Evolutionary conservation across 768 basidiomycete species (phyloP).

Genomic region (Peribolospora kevripleyi): DNA sequence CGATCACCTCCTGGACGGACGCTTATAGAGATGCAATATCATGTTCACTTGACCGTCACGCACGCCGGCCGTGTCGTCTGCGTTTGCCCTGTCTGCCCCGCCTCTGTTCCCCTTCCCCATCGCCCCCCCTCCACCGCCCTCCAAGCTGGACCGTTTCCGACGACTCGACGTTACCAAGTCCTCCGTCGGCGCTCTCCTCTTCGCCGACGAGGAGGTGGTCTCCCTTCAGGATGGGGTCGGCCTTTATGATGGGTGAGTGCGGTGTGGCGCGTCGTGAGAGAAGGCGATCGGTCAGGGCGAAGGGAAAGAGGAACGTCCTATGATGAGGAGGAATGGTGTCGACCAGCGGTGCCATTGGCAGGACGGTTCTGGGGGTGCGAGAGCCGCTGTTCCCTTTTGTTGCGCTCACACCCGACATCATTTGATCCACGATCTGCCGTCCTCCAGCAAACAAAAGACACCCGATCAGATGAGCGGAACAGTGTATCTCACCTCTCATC

Average conservation of each 20-base stretch:
- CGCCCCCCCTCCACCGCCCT: neutral
- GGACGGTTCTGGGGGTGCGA: neutral
- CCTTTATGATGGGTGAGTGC: conserved; percentile 66
- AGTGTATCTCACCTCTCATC: conserved; percentile 50
- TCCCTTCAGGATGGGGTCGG: conserved; percentile 56
- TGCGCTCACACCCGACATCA: neutral
- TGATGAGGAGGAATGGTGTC: neutral
- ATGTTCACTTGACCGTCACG: too few species aligned
- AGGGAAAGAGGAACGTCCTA: too few species aligned
- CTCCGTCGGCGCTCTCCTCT: conserved; percentile 44
- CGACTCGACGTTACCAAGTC: neutral
- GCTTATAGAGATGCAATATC: too few species aligned
- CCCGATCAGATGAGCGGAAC: conserved; percentile 52
- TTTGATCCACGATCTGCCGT: neutral
- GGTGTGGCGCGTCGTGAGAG: too few species aligned
- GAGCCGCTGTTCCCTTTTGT: neutral
- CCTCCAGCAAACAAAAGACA: conserved; percentile 49
- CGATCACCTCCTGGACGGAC: too few species aligned
- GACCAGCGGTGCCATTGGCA: neutral
- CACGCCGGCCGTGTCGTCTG: too few species aligned
- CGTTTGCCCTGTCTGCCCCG: too few species aligned
- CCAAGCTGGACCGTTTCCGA: conserved; percentile 2
- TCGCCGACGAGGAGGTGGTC: conserved; percentile 53
- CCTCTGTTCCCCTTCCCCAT: too few species aligned
- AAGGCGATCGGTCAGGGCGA: too few species aligned